Evolutionary conservation across 2,329 filamentous ascomycete genomes (phyloP).

Genomic region (Paracamarosporium sp.): DNA sequence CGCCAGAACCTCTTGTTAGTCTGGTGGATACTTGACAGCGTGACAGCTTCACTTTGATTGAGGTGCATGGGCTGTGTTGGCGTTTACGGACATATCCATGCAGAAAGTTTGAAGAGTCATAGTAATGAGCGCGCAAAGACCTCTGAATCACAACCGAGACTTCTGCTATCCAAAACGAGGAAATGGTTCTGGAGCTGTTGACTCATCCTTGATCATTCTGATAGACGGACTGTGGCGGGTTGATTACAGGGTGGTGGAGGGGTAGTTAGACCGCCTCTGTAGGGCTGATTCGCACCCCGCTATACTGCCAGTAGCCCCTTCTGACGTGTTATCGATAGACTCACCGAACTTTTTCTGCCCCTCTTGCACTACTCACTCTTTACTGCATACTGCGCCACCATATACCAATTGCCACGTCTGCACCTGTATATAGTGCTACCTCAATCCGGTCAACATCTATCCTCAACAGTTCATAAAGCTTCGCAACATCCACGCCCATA

Average conservation of each 20-base stretch:
- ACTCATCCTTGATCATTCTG: background rate
- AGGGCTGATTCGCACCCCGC: background rate
- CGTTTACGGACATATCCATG: background rate
- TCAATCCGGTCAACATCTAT: background rate
- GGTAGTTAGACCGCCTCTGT: background rate
- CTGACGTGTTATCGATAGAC: constrained; percentile 3
- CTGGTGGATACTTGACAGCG: background rate
- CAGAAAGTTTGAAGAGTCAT: background rate
- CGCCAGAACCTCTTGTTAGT: background rate
- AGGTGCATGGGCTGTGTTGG: background rate
- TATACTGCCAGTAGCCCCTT: background rate
- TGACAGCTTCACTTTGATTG: constrained; percentile 1
- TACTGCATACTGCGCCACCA: background rate
- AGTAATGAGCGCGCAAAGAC: no score
- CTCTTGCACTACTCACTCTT: background rate
- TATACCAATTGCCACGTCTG: background rate
- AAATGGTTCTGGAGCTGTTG: background rate
- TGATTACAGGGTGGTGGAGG: background rate
- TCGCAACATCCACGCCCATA: background rate
- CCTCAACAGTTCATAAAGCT: background rate
- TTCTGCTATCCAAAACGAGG: no score
- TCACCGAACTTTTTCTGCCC: constrained; percentile 4
- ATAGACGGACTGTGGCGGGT: background rate
- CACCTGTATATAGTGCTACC: background rate
- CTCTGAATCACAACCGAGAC: no score